Percentiles rank a stretch among this genome's conserved stretches.
phyloP scores from a whole-genome alignment of 2,329 filamentous ascomycete species.

The Bipolaris gigantea region DNA sequence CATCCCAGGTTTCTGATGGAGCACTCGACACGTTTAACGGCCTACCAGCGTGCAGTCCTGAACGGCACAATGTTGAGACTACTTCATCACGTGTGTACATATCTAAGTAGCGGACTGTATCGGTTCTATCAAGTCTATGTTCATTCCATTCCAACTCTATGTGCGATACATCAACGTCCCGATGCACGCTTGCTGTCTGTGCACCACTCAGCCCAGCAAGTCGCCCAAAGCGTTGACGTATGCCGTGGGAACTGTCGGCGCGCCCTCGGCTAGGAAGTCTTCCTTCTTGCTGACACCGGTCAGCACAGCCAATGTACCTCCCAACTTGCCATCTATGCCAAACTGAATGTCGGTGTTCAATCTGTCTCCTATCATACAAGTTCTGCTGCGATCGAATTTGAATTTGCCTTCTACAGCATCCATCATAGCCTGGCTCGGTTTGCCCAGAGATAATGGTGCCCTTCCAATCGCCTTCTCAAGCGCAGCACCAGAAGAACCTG shows the following conservation, averaged over 20 bases:
- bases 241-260: slow-evolving; percentile 71
- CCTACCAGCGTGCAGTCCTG: not conserved
- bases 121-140: slow-evolving; percentile 3
- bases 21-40: not conserved
- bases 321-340: slow-evolving; percentile 84
- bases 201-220: slow-evolving; percentile 51
- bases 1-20: slow-evolving; percentile 1
- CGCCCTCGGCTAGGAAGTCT: slow-evolving; percentile 73
- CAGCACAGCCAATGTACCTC: slow-evolving; percentile 86
- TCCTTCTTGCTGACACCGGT: slow-evolving; percentile 87
- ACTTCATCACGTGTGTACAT: not conserved
- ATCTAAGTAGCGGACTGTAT: not conserved
- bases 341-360: slow-evolving; percentile 96
- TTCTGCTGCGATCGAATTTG: slow-evolving; percentile 76
- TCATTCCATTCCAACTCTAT: not conserved
- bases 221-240: slow-evolving; percentile 87
- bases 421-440: slow-evolving; percentile 99
- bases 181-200: too few relatives aligned
- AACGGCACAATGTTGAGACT: not conserved
- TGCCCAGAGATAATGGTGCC: slow-evolving; percentile 79
- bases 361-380: slow-evolving; percentile 95
- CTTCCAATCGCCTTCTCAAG: slow-evolving; percentile 65
- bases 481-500: slow-evolving; percentile 78
- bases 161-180: too few relatives aligned
- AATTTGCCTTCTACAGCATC: slow-evolving; percentile 97